phyloP scores from a whole-genome alignment of 371 early-diverging fungal genomes.

The Mucor ambiguus region DNA sequence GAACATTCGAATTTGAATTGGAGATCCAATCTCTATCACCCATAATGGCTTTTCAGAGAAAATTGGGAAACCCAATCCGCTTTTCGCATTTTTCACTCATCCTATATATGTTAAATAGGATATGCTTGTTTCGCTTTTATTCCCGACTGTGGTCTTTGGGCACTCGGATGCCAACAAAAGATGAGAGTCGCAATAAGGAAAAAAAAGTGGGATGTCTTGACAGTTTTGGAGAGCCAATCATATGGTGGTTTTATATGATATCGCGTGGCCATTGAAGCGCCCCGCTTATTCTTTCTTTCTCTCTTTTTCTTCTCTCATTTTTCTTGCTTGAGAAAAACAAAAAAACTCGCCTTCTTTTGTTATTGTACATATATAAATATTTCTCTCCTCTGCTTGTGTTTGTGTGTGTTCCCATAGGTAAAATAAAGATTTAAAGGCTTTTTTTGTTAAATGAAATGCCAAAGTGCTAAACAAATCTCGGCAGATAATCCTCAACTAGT shows the following conservation, averaged over 20 bases:
- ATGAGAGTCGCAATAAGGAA: not conserved
- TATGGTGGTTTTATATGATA: not conserved
- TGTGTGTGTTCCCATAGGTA: slow-evolving; percentile 5
- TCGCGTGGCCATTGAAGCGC: slow-evolving; percentile 7
- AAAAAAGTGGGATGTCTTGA: slow-evolving; percentile 12
- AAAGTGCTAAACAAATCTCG: not conserved
- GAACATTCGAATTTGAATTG: not conserved
- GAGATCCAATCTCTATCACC: not conserved
- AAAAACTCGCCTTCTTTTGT: not conserved
- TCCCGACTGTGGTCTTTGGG: not conserved
- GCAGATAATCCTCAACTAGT: not conserved
- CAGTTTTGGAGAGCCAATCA: slow-evolving; percentile 7
- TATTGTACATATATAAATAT: not conserved
- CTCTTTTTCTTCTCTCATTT: slow-evolving; percentile 8
- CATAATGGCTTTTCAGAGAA: not conserved
- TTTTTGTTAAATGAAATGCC: not conserved
- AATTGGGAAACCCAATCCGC: not conserved
- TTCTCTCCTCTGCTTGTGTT: not conserved
- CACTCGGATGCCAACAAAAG: not conserved
- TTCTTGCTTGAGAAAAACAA: not conserved
- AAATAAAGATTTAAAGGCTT: not conserved
- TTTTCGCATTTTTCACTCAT: not conserved
- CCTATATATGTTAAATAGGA: not conserved
- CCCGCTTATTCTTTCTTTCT: not conserved
- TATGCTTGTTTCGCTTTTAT: not conserved